These are phyloP conservation scores for Wallacemonas sp. DNA, from an alignment of 208 protist species.

Conservation along the genomic window DNA sequence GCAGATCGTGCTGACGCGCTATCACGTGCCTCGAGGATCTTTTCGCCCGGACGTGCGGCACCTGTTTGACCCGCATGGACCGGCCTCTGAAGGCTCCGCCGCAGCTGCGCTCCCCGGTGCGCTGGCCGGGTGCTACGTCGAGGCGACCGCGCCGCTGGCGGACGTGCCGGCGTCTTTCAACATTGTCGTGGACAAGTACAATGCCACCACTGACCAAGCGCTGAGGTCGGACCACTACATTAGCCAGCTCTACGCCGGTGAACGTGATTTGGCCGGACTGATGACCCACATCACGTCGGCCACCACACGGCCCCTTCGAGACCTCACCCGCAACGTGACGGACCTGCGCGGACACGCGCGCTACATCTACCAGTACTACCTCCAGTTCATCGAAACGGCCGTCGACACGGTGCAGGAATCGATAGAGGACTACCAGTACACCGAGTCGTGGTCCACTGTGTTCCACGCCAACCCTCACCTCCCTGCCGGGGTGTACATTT, in stretches of 20 bases:
- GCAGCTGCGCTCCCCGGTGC: not conserved
- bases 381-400: slow-evolving; percentile 34
- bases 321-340: not conserved
- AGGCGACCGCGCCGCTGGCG: slow-evolving; percentile 14
- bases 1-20: not conserved
- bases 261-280: not conserved
- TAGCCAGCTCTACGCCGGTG: not conserved
- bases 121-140: slow-evolving; percentile 34
- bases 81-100: not conserved
- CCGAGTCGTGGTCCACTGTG: slow-evolving; percentile 21
- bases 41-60: not conserved
- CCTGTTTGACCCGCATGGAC: not conserved
- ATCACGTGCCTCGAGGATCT: not conserved
- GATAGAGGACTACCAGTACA: slow-evolving; percentile 29
- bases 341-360: not conserved
- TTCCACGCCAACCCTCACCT: not conserved
- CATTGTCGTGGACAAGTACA: slow-evolving; percentile 23
- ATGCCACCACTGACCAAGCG: not conserved
- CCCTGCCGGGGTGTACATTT: slow-evolving; percentile 29
- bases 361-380: slow-evolving; percentile 35
- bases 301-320: not conserved
- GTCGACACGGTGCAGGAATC: slow-evolving; percentile 22
- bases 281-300: not conserved
- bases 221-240: not conserved
- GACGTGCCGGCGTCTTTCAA: slow-evolving; percentile 28